Conservation (phyloP, 441 rosid species). For the Rhodomyrtus psidioides region DNA sequence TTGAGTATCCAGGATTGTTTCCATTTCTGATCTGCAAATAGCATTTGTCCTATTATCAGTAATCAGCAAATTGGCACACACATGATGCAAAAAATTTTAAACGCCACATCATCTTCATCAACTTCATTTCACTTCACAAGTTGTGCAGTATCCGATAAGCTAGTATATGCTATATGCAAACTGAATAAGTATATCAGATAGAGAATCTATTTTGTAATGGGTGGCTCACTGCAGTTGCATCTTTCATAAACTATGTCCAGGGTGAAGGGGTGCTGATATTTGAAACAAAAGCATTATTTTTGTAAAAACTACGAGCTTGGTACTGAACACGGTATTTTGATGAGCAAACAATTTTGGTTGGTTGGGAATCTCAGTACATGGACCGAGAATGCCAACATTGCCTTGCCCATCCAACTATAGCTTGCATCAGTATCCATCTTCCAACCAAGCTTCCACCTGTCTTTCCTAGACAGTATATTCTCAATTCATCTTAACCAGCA, state of each 20-base stretch:
- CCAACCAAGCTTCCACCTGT: not conserved
- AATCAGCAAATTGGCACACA: not conserved
- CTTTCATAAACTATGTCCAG: not conserved
- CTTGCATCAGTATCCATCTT: not conserved
- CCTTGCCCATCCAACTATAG: not conserved
- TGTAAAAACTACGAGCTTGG: not conserved
- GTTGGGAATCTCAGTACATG: not conserved
- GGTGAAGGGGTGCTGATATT: not conserved
- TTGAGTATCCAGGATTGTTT: not conserved
- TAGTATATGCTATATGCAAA: not conserved
- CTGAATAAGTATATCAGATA: not conserved
- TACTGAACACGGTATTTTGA: not conserved
- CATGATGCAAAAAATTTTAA: not conserved
- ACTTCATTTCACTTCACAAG: not conserved
- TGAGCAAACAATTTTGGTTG: not conserved
- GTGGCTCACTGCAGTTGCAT: not conserved
- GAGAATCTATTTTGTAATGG: not conserved
- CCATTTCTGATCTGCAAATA: conserved; percentile 3
- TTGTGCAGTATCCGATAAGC: not conserved
- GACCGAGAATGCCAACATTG: not conserved
- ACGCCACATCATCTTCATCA: not conserved
- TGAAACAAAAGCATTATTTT: not conserved
- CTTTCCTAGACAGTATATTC: not conserved
- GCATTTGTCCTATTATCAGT: not conserved
- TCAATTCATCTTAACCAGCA: not conserved